Percentiles rank a stretch among this genome's conserved stretches.
Conservation (phyloP, 768 basidiomycete species). For the Collybiopsis confluens region DNA sequence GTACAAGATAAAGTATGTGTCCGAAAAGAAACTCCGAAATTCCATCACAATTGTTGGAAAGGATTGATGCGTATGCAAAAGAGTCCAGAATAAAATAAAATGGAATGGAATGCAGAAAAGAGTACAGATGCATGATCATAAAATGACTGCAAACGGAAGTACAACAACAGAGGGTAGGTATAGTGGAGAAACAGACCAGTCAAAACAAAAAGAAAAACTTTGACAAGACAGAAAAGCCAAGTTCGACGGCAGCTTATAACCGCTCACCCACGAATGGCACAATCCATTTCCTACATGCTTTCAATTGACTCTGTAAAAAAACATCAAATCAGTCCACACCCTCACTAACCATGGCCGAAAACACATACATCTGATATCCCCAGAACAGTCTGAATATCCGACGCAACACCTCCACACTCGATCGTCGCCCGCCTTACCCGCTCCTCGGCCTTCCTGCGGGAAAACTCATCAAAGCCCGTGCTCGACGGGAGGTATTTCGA, state of each 20-base stretch:
- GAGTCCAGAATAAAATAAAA: no score
- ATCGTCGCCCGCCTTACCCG: slow-evolving; percentile 3
- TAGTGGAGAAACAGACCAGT: no score
- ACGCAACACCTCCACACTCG: slow-evolving; percentile 3
- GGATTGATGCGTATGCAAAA: no score
- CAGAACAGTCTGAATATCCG: slow-evolving; percentile 2
- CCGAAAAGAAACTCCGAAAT: no score
- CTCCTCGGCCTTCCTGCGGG: neutral
- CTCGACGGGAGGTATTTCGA: neutral
- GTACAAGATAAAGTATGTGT: no score
- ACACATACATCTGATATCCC: slow-evolving; percentile 5
- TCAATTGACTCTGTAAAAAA: neutral
- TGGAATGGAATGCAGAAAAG: no score
- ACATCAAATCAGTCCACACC: neutral
- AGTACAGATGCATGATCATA: no score
- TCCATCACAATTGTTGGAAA: no score
- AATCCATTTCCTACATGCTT: slow-evolving; percentile 6
- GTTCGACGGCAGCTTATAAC: neutral
- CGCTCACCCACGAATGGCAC: neutral
- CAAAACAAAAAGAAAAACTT: no score
- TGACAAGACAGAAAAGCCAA: no score
- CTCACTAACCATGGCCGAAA: neutral
- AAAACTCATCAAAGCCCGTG: neutral
- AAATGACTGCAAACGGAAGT: no score
- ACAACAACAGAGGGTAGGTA: no score